A percentile compares a stretch with the other conserved stretches of the same genome.
phyloP scores from a whole-genome alignment of 306 rosid species.

The Castanea mollissima region DNA sequence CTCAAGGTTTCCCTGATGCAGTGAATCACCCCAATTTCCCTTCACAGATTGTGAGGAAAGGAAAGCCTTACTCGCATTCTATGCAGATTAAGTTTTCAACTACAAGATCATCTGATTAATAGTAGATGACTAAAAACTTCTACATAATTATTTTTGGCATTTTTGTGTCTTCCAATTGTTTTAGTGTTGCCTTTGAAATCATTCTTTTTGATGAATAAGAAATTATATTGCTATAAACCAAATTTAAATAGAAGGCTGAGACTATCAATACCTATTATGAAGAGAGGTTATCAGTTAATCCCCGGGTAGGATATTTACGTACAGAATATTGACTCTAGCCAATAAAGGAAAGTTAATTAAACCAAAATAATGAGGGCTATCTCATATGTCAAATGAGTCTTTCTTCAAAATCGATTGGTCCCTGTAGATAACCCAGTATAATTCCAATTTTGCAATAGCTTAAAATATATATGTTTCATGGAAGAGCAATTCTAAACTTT shows the following conservation, averaged over 20 bases:
- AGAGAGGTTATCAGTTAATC: neutral
- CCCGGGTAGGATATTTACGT: neutral
- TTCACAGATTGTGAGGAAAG: slow-evolving; percentile 56
- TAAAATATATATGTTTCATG: neutral
- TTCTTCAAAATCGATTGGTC: neutral
- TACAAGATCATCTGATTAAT: slow-evolving; percentile 19
- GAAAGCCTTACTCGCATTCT: slow-evolving; percentile 48
- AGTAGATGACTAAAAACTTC: neutral
- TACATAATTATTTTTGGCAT: neutral
- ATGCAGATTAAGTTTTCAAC: slow-evolving; percentile 53
- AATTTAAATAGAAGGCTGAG: neutral
- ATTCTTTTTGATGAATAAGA: neutral
- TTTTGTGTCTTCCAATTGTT: neutral
- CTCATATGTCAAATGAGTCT: neutral
- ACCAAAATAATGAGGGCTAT: no score
- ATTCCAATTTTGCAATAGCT: neutral
- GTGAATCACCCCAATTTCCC: slow-evolving; percentile 74
- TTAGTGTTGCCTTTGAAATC: neutral
- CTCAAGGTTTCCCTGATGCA: slow-evolving; percentile 64
- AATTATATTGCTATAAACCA: neutral
- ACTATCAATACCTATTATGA: neutral
- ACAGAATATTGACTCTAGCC: neutral
- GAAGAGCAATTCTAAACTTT: neutral
- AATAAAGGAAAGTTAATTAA: no score
- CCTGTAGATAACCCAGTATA: neutral